Evolutionary conservation across 257 asterid genomes (phyloP), one percentile per base, ranked within the genome.

Genomic region (Vinca minor): DNA sequence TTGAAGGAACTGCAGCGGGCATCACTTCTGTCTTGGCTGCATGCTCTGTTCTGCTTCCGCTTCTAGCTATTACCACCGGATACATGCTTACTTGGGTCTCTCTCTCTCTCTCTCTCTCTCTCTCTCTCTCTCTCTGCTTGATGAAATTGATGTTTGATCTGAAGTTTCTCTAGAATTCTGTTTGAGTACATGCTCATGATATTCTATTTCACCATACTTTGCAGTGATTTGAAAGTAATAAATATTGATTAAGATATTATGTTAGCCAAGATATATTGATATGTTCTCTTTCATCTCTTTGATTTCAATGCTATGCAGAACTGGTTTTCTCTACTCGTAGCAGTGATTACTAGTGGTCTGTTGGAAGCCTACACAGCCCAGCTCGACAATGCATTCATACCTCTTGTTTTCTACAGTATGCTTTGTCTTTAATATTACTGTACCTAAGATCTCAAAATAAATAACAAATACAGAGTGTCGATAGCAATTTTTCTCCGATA

Each of bases 1-100:
- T 93, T 69, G 99, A 93, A 83, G 99, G 99, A 71, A 93, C 97
- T 35, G 97, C 94, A 53, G 97, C 99, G 67, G 96, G 99, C 73
- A 93, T 93, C 59, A 85, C 96, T n/a, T 83, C 96, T 69, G 96
- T 89, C 75, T 83, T 93, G 74, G 91, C 83, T 57, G 86, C 96
- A 52, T 93, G 99, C 80, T 84, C 80, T 66, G 68, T 74, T 64
- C 84, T 93, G 44, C 99, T 89, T 79, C 98, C 96, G 45, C 87
- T 89, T 74, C 73, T 89, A 54, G 95, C 96, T 0, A 28, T 62
- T 5, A 80, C 95, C 68, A 71, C 94, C 21, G 96, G 89, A 58
- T 83, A 84, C 76, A 85, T 88, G 64, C 85, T 86, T 75, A 81
- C 95, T 58, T 77, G 81, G 94, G 97, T 87, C 64, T 59, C n/a